phyloP scores from a whole-genome alignment of 805 yeast genomes.

The Metschnikowia hibisci region DNA sequence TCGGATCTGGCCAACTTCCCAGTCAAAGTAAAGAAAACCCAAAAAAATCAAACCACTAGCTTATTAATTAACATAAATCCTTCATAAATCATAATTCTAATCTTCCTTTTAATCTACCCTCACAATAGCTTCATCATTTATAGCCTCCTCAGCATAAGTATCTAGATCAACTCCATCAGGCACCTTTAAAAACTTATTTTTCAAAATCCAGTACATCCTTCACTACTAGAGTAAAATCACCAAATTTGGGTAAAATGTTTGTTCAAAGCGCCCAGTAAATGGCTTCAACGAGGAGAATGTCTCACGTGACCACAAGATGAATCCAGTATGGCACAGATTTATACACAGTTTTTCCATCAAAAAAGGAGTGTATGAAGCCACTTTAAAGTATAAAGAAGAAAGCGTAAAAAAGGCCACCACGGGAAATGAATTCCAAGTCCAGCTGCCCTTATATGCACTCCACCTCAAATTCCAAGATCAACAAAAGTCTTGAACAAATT shows the following conservation, averaged over 20 bases:
- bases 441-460: conserved; percentile 45
- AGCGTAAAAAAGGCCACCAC: conserved; percentile 61
- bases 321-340: conserved; percentile 68
- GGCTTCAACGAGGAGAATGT: conserved; percentile 61
- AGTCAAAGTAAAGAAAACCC: too few relatives aligned
- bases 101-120: neutral
- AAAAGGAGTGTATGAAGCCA: conserved; percentile 76
- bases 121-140: conserved; percentile 15
- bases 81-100: too few relatives aligned
- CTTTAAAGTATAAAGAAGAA: conserved; percentile 61
- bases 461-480: conserved; percentile 58
- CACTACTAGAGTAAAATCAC: conserved; percentile 48
- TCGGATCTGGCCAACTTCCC: too few relatives aligned
- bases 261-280: conserved; percentile 67
- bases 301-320: conserved; percentile 82
- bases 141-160: conserved; percentile 15
- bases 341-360: conserved; percentile 63
- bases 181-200: conserved; percentile 50
- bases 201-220: conserved; percentile 66
- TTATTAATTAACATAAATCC: too few relatives aligned
- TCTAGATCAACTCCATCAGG: conserved; percentile 16
- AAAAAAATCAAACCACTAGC: too few relatives aligned
- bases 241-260: conserved; percentile 49
- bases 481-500: conserved; percentile 68
- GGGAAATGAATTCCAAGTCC: conserved; percentile 60